Evolutionary conservation across 1,284 basidiomycete species (phyloP), one percentile per base, ranked within the genome.

Genomic region (Ustilago xerochloae): DNA sequence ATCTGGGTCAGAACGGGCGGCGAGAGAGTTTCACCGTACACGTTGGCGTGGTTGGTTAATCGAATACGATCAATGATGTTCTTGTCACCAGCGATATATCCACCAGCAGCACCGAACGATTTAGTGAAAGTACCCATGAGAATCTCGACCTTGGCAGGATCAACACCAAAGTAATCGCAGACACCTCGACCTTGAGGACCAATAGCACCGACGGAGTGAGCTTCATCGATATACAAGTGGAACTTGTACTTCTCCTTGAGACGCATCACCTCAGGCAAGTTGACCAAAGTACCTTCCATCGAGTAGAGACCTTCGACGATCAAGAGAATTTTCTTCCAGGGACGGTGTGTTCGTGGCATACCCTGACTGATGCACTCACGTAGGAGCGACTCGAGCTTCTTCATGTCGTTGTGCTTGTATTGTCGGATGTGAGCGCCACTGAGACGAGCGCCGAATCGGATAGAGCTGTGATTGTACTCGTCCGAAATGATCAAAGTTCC

Each of bases 111-210:
- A 63, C 96, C 97, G 82, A 99, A 99, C 0, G 95, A 97, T 86
- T 99, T 99, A 36, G 96, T 99, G 84, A 99, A 97, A 0, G 96
- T 99, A 60, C 96, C 96, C 96, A 99, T 99, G 72, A 97, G 89
- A 72, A 99, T 89, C 84, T 99, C 96, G 66, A 98, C 88, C 33
- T 88, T 88, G 10, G 88, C 88, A 3, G 95, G 94, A 79, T 93
- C 87, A 68, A 98, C 87, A 60, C 90, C 90, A 85, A 96, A 99
- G 87, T 97, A 99, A 85, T 99, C 95, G 65, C 91, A 91, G 5
- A 99, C 93, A 73, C 96, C 96, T 46, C 96, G 92, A 9, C 96
- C 96, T 77, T 92, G 89, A 8, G 94, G 93, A 33, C 96, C 96
- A 38, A 99, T 88, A 1, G 94, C 96, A 68, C 97, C 96, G 75